Conservation (phyloP, 1,284 basidiomycete genomes). For the Golubevia sp. region DNA sequence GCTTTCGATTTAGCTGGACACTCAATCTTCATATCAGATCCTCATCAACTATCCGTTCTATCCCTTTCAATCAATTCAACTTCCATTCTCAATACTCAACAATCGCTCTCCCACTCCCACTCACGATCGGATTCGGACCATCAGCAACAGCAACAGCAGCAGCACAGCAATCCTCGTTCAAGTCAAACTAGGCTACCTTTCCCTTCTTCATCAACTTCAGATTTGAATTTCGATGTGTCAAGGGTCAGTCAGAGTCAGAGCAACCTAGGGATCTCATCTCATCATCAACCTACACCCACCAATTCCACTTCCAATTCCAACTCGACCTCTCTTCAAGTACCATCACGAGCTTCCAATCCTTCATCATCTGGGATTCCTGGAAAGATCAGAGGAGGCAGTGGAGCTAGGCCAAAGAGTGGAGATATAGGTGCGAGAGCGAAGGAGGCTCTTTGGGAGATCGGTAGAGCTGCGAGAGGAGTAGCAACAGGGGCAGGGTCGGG, state of each 20-base stretch:
- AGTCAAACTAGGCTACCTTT: too few relatives aligned
- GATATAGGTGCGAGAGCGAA: slow-evolving; percentile 19
- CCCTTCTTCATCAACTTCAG: not conserved
- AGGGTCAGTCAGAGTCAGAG: too few relatives aligned
- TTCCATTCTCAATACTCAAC: slow-evolving; percentile 7
- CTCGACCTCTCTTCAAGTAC: too few relatives aligned
- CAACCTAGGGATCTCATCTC: too few relatives aligned
- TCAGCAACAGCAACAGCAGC: not conserved
- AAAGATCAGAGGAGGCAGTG: too few relatives aligned
- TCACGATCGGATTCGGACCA: not conserved
- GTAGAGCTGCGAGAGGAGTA: not conserved
- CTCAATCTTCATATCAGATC: slow-evolving; percentile 19
- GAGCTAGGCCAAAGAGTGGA: slow-evolving; percentile 16
- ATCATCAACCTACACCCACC: too few relatives aligned
- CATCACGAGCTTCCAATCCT: too few relatives aligned
- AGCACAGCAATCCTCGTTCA: not conserved
- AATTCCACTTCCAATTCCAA: too few relatives aligned
- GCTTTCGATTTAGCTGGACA: slow-evolving; percentile 2
- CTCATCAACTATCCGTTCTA: slow-evolving; percentile 24
- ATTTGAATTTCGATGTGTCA: too few relatives aligned
- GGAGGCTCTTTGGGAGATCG: slow-evolving; percentile 23
- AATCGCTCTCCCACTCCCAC: not conserved
- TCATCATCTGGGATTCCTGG: too few relatives aligned
- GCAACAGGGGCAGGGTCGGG: slow-evolving; percentile 13
- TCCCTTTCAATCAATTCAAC: slow-evolving; percentile 23